Percentiles rank a stretch among this genome's conserved stretches.
Evolutionary conservation across 352 stramenopile genomes (phyloP).

Genomic region (Elongisporangium senticosum): DNA sequence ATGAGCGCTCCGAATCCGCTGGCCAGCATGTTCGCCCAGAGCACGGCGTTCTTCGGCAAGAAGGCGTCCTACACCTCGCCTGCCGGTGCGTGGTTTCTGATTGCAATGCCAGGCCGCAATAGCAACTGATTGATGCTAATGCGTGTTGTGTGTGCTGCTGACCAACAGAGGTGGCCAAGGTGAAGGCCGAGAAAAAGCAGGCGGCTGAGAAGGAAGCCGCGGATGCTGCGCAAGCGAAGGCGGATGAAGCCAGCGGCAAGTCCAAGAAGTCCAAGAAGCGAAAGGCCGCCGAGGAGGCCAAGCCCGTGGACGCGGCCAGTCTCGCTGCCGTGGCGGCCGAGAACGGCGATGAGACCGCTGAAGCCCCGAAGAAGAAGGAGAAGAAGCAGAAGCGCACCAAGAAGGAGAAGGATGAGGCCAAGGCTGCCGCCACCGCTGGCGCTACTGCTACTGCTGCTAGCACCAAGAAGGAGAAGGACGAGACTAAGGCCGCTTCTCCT

Average conservation of each 20-base stretch:
- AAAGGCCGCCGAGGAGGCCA: neutral
- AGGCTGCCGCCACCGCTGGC: neutral
- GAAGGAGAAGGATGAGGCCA: conserved; percentile 1
- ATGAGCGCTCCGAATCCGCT: conserved; percentile 20
- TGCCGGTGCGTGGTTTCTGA: neutral
- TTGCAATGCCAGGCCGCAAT: too few species aligned
- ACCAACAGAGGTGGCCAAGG: conserved; percentile 2
- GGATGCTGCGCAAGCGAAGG: conserved; percentile 1
- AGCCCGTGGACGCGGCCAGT: conserved; percentile 1
- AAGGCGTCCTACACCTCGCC: conserved; percentile 39
- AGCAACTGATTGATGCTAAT: neutral
- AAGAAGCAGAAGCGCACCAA: conserved; percentile 12
- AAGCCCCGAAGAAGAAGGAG: conserved; percentile 1
- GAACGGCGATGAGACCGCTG: neutral
- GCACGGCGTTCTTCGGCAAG: conserved; percentile 56
- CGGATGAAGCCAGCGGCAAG: conserved; percentile 2
- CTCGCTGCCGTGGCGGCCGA: neutral
- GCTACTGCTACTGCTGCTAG: neutral
- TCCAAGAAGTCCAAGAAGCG: conserved; percentile 8
- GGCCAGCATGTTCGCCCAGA: conserved; percentile 53
- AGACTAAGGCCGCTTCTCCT: neutral
- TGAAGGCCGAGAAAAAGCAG: conserved; percentile 7
- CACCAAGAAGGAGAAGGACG: conserved; percentile 10
- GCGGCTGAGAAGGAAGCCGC: conserved; percentile 8
- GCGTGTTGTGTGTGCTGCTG: too few species aligned